These are phyloP conservation scores for Litchi chinensis DNA, from an alignment of 345 rosid genomes.

Conservation along the genomic window DNA sequence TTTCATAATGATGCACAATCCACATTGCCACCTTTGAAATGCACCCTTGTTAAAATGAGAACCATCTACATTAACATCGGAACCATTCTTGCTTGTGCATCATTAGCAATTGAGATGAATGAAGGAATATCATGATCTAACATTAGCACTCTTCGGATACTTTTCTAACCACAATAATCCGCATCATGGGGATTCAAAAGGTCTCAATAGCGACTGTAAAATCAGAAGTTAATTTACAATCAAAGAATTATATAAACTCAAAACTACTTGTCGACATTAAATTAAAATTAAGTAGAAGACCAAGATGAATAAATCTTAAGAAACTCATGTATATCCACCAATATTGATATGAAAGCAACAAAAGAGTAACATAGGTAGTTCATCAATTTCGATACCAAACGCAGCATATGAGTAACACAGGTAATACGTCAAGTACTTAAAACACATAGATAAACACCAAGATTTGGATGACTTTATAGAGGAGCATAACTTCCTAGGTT, in stretches of 20 bases:
- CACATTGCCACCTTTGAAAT: too few relatives aligned
- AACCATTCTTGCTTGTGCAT: too few relatives aligned
- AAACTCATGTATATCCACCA: background rate
- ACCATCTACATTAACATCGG: too few relatives aligned
- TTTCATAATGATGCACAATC: too few relatives aligned
- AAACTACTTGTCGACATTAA: background rate
- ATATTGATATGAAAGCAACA: background rate
- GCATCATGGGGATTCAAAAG: too few relatives aligned
- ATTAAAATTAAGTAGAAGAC: background rate
- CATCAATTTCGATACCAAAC: background rate
- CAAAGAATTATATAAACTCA: background rate
- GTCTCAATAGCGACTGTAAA: too few relatives aligned
- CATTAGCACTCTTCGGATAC: too few relatives aligned
- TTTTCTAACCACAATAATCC: too few relatives aligned
- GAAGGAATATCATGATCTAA: too few relatives aligned
- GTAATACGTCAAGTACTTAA: background rate
- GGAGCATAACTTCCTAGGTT: constrained; percentile 22
- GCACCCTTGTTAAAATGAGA: too few relatives aligned
- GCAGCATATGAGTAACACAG: background rate
- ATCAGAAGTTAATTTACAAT: background rate
- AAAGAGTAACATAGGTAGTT: background rate
- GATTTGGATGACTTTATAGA: background rate
- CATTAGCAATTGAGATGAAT: too few relatives aligned
- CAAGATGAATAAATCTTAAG: background rate
- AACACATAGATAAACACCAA: background rate